A percentile compares a stretch with the other conserved stretches of the same genome.
Evolutionary conservation across 1,139 yeast species (phyloP).

Genomic region (Yamadazyma sp.): DNA sequence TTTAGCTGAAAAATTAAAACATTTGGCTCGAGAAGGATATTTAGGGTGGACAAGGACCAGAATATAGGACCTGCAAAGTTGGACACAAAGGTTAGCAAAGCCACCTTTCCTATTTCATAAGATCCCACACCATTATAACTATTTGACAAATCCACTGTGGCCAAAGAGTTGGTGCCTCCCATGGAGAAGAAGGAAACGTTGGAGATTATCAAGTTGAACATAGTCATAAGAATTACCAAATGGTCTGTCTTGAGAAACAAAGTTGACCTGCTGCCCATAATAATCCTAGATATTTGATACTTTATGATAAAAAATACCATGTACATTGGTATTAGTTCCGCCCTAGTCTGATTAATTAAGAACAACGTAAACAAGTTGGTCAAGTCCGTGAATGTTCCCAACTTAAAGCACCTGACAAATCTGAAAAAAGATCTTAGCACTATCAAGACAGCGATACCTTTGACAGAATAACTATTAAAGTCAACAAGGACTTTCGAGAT

Average conservation of each 20-base stretch:
- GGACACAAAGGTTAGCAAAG: constrained; percentile 72
- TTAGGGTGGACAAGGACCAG: constrained; percentile 66
- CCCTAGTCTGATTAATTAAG: constrained; percentile 68
- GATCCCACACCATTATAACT: constrained; percentile 83
- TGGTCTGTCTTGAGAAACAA: constrained; percentile 21
- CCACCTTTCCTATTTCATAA: constrained; percentile 73
- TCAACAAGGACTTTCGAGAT: constrained; percentile 27
- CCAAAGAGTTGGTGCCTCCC: constrained; percentile 90
- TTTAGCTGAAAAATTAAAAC: constrained; percentile 13
- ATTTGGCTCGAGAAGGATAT: constrained; percentile 40
- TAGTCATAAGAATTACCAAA: constrained; percentile 21
- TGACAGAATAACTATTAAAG: constrained; percentile 27
- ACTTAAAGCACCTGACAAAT: constrained; percentile 21
- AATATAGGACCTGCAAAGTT: constrained; percentile 85
- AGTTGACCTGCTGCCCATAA: constrained; percentile 17
- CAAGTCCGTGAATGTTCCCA: constrained; percentile 40
- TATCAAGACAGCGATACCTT: constrained; percentile 21
- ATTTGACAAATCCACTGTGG: constrained; percentile 85
- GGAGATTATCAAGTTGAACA: constrained; percentile 47
- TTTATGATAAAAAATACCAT: constrained; percentile 47
- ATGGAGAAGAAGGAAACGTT: constrained; percentile 79
- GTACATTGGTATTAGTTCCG: constrained; percentile 70
- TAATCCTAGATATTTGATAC: constrained; percentile 3
- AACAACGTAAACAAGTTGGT: constrained; percentile 50
- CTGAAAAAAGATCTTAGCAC: constrained; percentile 27